Conservation (phyloP, 163 green algal species). For the Chlorella variabilis region DNA sequence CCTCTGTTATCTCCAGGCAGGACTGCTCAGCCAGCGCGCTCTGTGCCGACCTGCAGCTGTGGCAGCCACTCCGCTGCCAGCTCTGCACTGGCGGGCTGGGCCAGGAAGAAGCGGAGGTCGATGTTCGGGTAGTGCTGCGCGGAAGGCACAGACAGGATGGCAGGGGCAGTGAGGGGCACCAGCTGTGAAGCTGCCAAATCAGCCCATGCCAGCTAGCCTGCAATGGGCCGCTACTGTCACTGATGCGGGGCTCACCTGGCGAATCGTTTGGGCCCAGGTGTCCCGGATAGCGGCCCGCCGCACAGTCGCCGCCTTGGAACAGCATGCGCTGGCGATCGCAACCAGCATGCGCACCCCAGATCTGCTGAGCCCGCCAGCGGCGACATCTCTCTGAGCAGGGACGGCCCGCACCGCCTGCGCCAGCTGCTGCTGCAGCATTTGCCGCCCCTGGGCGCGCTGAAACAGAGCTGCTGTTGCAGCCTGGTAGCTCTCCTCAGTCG, state of each 20-base stretch:
- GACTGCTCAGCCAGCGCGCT: no score
- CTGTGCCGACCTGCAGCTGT: conserved; percentile 33
- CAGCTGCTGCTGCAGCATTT: background rate
- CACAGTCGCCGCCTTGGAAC: conserved; percentile 10
- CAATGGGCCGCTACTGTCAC: no score
- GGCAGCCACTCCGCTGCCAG: background rate
- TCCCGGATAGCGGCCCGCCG: conserved; percentile 31
- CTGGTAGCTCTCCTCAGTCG: background rate
- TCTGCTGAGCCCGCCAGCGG: no score
- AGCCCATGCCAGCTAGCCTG: no score
- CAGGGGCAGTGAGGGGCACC: no score
- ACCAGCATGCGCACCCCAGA: conserved; percentile 45
- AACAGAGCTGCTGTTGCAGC: background rate
- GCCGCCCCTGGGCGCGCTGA: background rate
- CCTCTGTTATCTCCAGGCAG: no score
- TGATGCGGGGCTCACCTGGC: background rate
- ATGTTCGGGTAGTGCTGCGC: conserved; percentile 12
- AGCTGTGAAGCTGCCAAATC: no score
- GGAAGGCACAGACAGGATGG: no score
- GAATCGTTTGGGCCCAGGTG: conserved; percentile 39
- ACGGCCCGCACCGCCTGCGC: background rate
- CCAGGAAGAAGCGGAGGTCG: conserved; percentile 55
- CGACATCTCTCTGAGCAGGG: no score
- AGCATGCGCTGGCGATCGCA: conserved; percentile 51
- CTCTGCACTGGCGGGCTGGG: conserved; percentile 40